phyloP scores from a whole-genome alignment of 352 stramenopile genomes.

The Globisporangium uncinulatum region DNA sequence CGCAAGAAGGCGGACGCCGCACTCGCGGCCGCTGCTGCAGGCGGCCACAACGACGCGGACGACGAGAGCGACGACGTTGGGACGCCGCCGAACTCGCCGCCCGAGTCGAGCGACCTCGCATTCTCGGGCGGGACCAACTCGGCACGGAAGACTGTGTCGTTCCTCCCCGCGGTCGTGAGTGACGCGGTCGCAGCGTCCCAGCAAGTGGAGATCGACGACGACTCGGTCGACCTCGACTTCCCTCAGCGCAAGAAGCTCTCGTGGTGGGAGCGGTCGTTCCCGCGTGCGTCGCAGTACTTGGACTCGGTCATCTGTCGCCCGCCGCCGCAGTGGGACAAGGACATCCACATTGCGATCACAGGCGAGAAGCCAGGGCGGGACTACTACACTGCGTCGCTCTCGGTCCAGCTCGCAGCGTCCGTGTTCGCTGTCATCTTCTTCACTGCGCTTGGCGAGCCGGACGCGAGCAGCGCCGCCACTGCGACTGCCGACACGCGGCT shows the following conservation, averaged over 20 bases:
- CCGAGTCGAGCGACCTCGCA: slow-evolving; percentile 7
- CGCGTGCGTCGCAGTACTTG: slow-evolving; percentile 51
- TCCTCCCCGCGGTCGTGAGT: slow-evolving; percentile 5
- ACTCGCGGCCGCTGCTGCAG: slow-evolving; percentile 10
- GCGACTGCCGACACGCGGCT: slow-evolving; percentile 45
- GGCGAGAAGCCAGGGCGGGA: slow-evolving; percentile 75
- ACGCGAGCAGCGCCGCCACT: slow-evolving; percentile 27
- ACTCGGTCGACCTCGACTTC: slow-evolving; percentile 33
- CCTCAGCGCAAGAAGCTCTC: slow-evolving; percentile 41
- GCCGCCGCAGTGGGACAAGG: slow-evolving; percentile 77
- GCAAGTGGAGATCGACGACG: slow-evolving; percentile 56
- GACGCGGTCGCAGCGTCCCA: slow-evolving; percentile 33
- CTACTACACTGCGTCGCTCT: slow-evolving; percentile 67
- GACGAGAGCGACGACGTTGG: slow-evolving; percentile 12
- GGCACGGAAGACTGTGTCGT: slow-evolving; percentile 14
- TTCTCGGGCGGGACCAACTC: slow-evolving; percentile 7
- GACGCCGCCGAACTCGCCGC: slow-evolving; percentile 12
- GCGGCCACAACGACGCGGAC: slow-evolving; percentile 3
- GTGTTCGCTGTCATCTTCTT: slow-evolving; percentile 80
- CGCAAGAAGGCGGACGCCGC: slow-evolving; percentile 14
- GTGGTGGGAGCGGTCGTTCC: slow-evolving; percentile 48
- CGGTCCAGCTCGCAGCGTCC: slow-evolving; percentile 51
- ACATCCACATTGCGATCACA: slow-evolving; percentile 77
- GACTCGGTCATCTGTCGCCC: slow-evolving; percentile 53
- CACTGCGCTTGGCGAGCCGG: slow-evolving; percentile 53